Percentiles rank a stretch among this genome's conserved stretches.
Evolutionary conservation across 257 asterid species (phyloP).

Genomic region (Rauvolfia tetraphylla): DNA sequence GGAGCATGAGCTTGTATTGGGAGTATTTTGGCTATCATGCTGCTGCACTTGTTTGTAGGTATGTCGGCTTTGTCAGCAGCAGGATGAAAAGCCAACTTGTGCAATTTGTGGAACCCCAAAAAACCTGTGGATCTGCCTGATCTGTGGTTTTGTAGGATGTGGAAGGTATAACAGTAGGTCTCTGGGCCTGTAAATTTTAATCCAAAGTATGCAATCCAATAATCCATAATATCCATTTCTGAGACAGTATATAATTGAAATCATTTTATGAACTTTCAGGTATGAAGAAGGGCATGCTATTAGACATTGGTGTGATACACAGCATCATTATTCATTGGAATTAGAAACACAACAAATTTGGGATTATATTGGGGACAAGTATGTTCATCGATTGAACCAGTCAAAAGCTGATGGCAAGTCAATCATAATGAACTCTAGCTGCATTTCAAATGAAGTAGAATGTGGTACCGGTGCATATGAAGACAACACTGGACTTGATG

Average conservation of each 20-base stretch:
- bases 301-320: conserved; percentile 77
- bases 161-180: conserved; percentile 54
- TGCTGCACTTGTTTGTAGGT: conserved; percentile 48
- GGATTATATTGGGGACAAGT: conserved; percentile 95
- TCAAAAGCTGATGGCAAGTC: conserved; percentile 76
- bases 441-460: conserved; percentile 56
- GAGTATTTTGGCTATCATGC: neutral
- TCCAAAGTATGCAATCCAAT: neutral
- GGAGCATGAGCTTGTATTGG: neutral
- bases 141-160: conserved; percentile 98
- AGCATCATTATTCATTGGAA: conserved; percentile 80
- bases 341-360: conserved; percentile 90
- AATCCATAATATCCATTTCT: conserved; percentile 8
- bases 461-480: conserved; percentile 60
- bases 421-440: conserved; percentile 34
- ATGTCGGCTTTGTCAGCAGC: conserved; percentile 88
- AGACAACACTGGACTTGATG: conserved; percentile 65
- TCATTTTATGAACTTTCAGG: conserved; percentile 32
- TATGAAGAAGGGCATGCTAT: conserved; percentile 86
- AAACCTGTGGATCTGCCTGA: conserved; percentile 88
- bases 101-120: conserved; percentile 73
- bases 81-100: conserved; percentile 79
- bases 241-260: conserved; percentile 12
- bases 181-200: neutral
- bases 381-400: conserved; percentile 88